Evolutionary conservation across 371 early-diverging fungal species (phyloP).

Genomic region (Fennellomyces sp.): DNA sequence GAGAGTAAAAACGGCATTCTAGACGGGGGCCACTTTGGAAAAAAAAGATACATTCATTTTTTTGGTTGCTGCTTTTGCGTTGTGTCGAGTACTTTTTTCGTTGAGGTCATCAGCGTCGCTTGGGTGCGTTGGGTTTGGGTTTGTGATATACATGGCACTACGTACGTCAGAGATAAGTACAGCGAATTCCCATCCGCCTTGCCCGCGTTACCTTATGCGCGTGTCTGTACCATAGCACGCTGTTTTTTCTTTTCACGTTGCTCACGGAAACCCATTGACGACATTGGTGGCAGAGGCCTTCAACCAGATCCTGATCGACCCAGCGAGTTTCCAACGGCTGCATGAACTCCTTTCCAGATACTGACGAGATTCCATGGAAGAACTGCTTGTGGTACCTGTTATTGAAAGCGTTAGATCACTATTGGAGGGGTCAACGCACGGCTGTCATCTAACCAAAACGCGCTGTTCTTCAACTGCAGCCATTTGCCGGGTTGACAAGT

Average conservation of each 20-base stretch:
- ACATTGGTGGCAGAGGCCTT: conserved; percentile 91
- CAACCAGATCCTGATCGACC: conserved; percentile 66
- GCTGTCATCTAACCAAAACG: conserved; percentile 89
- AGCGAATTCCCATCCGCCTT: too few species aligned
- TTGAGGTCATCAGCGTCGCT: conserved; percentile 4
- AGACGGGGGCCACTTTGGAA: neutral
- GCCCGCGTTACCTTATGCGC: conserved; percentile 86
- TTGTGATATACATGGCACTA: conserved; percentile 86
- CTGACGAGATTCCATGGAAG: conserved; percentile 89
- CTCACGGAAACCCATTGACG: conserved; percentile 83
- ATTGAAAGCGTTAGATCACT: neutral
- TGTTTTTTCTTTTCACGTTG: conserved; percentile 77
- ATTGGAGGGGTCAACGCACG: too few species aligned
- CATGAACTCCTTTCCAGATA: conserved; percentile 80
- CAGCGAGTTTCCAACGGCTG: conserved; percentile 77
- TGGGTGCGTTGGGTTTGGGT: conserved; percentile 53
- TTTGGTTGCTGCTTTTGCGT: neutral
- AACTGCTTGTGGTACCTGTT: conserved; percentile 91
- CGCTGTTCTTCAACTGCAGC: conserved; percentile 92
- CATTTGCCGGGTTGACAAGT: conserved; percentile 86
- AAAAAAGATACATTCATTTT: neutral
- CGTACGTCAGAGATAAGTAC: neutral
- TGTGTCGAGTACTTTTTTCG: neutral
- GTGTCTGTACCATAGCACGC: conserved; percentile 87
- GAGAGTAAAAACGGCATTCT: neutral